Percentiles rank a stretch among this genome's conserved stretches.
Conservation (phyloP, 2,329 filamentous ascomycete species). For the Fusarium haematococcum region DNA sequence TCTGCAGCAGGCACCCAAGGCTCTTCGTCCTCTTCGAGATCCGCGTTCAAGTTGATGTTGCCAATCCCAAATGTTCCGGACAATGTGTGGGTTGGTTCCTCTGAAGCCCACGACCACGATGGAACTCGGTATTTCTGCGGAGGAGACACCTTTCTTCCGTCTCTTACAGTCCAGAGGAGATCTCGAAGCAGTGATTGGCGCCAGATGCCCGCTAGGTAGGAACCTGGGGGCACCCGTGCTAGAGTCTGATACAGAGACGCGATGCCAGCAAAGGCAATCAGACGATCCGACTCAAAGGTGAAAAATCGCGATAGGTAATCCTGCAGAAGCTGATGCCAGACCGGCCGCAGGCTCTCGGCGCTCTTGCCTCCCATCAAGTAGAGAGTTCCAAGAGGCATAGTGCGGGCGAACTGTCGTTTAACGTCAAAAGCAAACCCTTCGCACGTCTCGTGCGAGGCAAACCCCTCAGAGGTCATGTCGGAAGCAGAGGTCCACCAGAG, state of each 20-base stretch:
- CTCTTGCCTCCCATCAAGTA: slow-evolving; percentile 11
- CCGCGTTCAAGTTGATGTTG: slow-evolving; percentile 1
- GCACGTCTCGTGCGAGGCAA: slow-evolving; percentile 33
- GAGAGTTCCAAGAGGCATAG: slow-evolving; percentile 16
- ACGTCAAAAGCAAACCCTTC: slow-evolving; percentile 24
- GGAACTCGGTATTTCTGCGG: slow-evolving; percentile 34
- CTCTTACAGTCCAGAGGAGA: slow-evolving; percentile 22
- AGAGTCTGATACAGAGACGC: slow-evolving; percentile 21
- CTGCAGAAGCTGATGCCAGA: slow-evolving; percentile 25
- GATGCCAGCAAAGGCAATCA: slow-evolving; percentile 32
- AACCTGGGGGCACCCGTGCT: slow-evolving; percentile 8
- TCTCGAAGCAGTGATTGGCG: slow-evolving; percentile 22
- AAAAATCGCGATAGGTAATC: slow-evolving; percentile 29
- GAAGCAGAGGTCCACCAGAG: slow-evolving; percentile 35
- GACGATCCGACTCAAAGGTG: slow-evolving; percentile 32
- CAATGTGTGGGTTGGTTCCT: slow-evolving; percentile 13
- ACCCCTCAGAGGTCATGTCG: slow-evolving; percentile 18
- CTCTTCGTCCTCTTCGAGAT: slow-evolving; percentile 7
- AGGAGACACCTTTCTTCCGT: slow-evolving; percentile 28
- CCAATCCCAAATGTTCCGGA: slow-evolving; percentile 14
- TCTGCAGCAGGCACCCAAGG: slow-evolving; percentile 11
- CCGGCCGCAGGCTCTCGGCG: neutral
- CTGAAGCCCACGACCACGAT: slow-evolving; percentile 37
- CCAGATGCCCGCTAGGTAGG: slow-evolving; percentile 32
- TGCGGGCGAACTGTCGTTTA: neutral